These are phyloP conservation scores for Hebeloma cylindrosporum DNA, from an alignment of 768 basidiomycete species.

Conservation along the genomic window DNA sequence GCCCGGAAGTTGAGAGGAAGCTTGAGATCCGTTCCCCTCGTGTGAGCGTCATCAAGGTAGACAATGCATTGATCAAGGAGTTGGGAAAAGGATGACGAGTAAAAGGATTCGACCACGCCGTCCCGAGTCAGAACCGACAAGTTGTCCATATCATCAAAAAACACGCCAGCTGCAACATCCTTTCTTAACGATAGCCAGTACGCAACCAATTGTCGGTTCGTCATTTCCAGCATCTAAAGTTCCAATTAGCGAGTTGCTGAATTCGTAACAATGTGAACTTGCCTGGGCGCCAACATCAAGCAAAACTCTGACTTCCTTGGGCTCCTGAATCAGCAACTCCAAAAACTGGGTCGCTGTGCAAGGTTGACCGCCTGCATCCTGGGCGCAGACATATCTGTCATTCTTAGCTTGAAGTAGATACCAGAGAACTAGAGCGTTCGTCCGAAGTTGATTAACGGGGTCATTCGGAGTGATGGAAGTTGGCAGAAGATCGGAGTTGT, in stretches of 20 bases:
- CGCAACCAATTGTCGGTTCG: slow-evolving; percentile 39
- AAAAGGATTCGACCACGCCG: slow-evolving; percentile 32
- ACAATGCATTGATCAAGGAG: slow-evolving; percentile 40
- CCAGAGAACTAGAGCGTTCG: slow-evolving; percentile 47
- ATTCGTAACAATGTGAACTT: not conserved
- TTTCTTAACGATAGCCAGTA: slow-evolving; percentile 38
- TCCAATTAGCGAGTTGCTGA: not conserved
- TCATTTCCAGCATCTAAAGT: slow-evolving; percentile 42
- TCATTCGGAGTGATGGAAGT: slow-evolving; percentile 38
- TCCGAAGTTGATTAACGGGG: slow-evolving; percentile 38
- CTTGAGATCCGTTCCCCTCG: slow-evolving; percentile 53
- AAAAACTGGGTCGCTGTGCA: slow-evolving; percentile 29
- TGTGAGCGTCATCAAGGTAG: slow-evolving; percentile 56
- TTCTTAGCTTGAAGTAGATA: slow-evolving; percentile 43
- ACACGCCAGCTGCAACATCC: slow-evolving; percentile 41
- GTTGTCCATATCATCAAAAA: slow-evolving; percentile 39
- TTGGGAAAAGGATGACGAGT: slow-evolving; percentile 36
- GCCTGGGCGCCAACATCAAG: slow-evolving; percentile 58
- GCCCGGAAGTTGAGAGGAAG: slow-evolving; percentile 42
- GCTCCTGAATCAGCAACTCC: slow-evolving; percentile 32
- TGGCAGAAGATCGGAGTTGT: slow-evolving; percentile 40
- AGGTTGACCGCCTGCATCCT: slow-evolving; percentile 20
- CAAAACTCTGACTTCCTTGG: slow-evolving; percentile 43
- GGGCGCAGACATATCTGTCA: slow-evolving; percentile 30
- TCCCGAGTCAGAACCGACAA: slow-evolving; percentile 37